Base-by-base conservation (phyloP, 139 green algal species). In the Tetradesmus lagerheimii region DNA sequence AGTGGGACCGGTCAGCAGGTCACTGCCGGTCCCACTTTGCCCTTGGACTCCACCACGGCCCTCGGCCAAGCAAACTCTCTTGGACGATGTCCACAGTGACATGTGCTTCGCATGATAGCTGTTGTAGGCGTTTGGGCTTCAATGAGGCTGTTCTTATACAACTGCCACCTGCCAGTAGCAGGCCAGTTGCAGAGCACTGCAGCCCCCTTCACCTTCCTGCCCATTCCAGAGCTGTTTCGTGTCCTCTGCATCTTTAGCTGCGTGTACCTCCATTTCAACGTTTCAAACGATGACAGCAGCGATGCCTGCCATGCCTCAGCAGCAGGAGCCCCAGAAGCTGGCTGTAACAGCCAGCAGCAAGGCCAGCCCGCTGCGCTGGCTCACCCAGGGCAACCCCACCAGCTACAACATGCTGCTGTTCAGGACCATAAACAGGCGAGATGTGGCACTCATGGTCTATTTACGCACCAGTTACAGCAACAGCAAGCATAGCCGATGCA, bases 371-470 rank as follows among this genome's bases (percentile, higher is more conserved):
- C 78, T 91, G 29, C 77, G 77, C 53, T 79, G 35, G 57, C 29
- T 91, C 4, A 91, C 87, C 16, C 5, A 45, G 16, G 78, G 87
- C 75, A 75, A 35, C 11, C 50, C 78, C 6, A 91, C 87, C 38
- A 87, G 81, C 31, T 66, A 45, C 12, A 87, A 91, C 79, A 91
- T 91, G 87, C 89, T 97, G 67, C 76, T 95, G 29, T 95, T 96
- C 89, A 90, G 95, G 38, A 96, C 95, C 4, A 74, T 95, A 15
- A 97, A 97, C 87, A 86, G 87, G 87, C 41, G 34, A 39, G 34
- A 45, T 39, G 75, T n/a, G n/a, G 25, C 75, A 9, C 57, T 50
- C 4, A 50, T 8, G 8, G 43, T 4, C 43, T 8, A 50, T 4
- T 14, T 4, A 50, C 4, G 43, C 8, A 50, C 43, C 43, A 8